Evolutionary conservation across 2,329 filamentous ascomycete genomes (phyloP).

Genomic region (Paecilomyces niveus): DNA sequence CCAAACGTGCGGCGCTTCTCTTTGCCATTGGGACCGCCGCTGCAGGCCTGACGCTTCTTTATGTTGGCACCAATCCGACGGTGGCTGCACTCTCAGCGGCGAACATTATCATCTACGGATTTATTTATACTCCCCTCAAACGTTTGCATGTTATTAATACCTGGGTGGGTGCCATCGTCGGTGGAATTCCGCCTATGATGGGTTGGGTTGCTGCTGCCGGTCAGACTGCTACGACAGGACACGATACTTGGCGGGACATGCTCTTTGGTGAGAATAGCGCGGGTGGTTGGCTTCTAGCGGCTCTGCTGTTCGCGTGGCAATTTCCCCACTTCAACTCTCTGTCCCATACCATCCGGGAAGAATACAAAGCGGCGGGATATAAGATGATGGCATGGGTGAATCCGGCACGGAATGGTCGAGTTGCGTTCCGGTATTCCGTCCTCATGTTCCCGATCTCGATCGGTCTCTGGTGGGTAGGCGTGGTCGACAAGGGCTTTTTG

Average conservation of each 20-base stretch:
- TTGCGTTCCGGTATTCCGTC: slow-evolving; percentile 80
- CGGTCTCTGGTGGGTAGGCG: slow-evolving; percentile 66
- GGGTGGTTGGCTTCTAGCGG: slow-evolving; percentile 85
- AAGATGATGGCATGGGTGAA: slow-evolving; percentile 80
- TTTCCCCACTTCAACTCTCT: slow-evolving; percentile 98
- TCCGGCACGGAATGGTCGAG: slow-evolving; percentile 73
- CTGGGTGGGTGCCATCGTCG: slow-evolving; percentile 88
- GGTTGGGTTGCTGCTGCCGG: slow-evolving; percentile 94
- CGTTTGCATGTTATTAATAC: slow-evolving; percentile 81
- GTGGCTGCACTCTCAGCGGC: slow-evolving; percentile 75
- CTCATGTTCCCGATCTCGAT: slow-evolving; percentile 81
- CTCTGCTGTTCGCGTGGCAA: slow-evolving; percentile 87
- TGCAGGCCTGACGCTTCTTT: slow-evolving; percentile 65
- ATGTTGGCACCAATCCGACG: slow-evolving; percentile 89
- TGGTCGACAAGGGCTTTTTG: slow-evolving; percentile 82
- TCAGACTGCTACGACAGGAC: slow-evolving; percentile 65
- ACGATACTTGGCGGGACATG: slow-evolving; percentile 70
- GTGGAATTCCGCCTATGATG: slow-evolving; percentile 92
- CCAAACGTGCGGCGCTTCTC: slow-evolving; percentile 60
- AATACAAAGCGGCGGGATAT: slow-evolving; percentile 68
- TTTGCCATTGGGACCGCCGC: slow-evolving; percentile 72
- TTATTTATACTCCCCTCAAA: slow-evolving; percentile 88
- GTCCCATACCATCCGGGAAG: slow-evolving; percentile 78
- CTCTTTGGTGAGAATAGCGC: slow-evolving; percentile 61
- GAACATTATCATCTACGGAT: slow-evolving; percentile 87